Evolutionary conservation across 2,329 filamentous ascomycete species (phyloP), one percentile per base, ranked within the genome.

Genomic region (Fusarium setosum): DNA sequence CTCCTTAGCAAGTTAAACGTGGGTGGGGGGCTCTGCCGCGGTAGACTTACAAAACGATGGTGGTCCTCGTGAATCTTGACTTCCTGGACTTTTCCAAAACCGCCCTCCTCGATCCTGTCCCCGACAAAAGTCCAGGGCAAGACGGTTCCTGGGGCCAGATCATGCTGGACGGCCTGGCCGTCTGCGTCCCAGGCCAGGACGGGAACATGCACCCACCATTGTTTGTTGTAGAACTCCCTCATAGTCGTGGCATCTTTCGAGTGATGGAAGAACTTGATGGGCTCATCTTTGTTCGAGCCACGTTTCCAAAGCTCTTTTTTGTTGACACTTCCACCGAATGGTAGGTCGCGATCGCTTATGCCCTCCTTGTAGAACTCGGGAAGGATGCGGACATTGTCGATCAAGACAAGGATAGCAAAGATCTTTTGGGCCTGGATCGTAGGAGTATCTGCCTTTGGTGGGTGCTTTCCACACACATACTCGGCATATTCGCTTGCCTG

Each of bases 121-220:
- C 41, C 21, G 12, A 45, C 7, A 17, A 15, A 15, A 26, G 41
- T 45, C 41, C 41, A 45, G 9, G 41, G 41, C 20, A 45, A 4
- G 41, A 45, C 41, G 4, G 41, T 45, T n/a, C 23, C 41, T 13
- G 11, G 21, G 8, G 18, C 5, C 6, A 45, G 21, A 12, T 13
- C 17, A 45, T 26, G 29, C 21, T 45, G n/a, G 24, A 26, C 6
- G 12, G 41, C 41, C 7, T 29, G 13, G 20, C n/a, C 17, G 20
- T 26, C 21, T 21, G 8, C 20, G 41, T 45, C 20, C 10, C 41
- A 11, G 26, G 21, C 20, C 23, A 45, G n/a, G 23, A 26, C 18
- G 13, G 41, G 41, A 29, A 45, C 23, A 45, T 45, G 41, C 41
- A 45, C 41, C 41, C 41, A 45, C 41, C 41, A 45, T 21, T 45